These are phyloP conservation scores for Suhomyces faveliae DNA, from an alignment of 805 yeast genomes.

Conservation along the genomic window DNA sequence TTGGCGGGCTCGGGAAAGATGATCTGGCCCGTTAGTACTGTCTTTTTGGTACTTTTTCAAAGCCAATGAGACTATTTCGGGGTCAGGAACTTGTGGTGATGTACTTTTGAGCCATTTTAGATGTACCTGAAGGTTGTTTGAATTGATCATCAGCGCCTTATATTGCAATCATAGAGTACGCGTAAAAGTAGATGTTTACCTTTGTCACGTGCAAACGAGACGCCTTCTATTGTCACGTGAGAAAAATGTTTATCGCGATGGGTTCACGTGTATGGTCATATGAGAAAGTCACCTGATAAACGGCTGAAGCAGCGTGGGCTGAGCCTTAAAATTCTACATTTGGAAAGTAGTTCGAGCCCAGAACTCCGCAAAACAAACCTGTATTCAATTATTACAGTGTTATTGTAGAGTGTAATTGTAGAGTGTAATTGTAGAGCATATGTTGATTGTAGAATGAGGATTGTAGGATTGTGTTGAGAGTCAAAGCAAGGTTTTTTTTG, in stretches of 20 bases:
- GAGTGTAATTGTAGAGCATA: too few species aligned
- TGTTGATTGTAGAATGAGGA: too few species aligned
- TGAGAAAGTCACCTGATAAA: neutral
- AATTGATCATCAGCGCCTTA: conserved; percentile 10
- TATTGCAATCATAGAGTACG: neutral
- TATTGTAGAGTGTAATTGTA: too few species aligned
- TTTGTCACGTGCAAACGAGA: neutral
- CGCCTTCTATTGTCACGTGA: too few species aligned
- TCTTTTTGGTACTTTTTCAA: conserved; percentile 8
- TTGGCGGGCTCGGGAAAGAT: neutral
- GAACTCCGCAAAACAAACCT: too few species aligned
- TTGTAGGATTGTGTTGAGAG: too few species aligned
- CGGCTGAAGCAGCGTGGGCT: neutral
- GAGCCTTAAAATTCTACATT: neutral
- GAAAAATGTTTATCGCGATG: too few species aligned
- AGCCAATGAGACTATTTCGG: conserved; percentile 6
- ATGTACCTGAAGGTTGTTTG: conserved; percentile 14
- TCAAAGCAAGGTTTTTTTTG: too few species aligned
- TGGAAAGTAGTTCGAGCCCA: too few species aligned
- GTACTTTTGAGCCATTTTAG: conserved; percentile 13
- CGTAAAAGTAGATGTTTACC: neutral
- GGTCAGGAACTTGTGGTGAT: conserved; percentile 12
- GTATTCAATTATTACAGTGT: too few species aligned
- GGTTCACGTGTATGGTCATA: neutral
- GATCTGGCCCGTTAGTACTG: neutral